A percentile compares a stretch with the other conserved stretches of the same genome.
Evolutionary conservation across 2,329 filamentous ascomycete species (phyloP).

Genomic region (Xylaria sp.): DNA sequence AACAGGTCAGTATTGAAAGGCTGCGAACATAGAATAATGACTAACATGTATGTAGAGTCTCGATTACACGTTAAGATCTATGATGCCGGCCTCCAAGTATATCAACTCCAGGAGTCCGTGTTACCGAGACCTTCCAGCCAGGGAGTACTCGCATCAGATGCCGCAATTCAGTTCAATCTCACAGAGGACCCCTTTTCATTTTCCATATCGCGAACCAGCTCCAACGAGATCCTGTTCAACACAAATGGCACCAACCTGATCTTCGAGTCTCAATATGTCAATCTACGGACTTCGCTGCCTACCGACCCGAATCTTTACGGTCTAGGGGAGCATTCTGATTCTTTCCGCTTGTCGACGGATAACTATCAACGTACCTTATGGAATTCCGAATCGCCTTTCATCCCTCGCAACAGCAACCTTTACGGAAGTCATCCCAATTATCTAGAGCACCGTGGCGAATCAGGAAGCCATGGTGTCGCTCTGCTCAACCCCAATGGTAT

Average conservation of each 20-base stretch:
- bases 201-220: slow-evolving; percentile 59
- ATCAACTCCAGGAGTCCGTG: slow-evolving; percentile 44
- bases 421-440: slow-evolving; percentile 75
- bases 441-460: slow-evolving; percentile 66
- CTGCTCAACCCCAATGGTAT: slow-evolving; percentile 72
- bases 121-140: slow-evolving; percentile 38
- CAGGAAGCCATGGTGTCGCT: slow-evolving; percentile 67
- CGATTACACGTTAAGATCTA: slow-evolving; percentile 43
- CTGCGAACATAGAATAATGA: neutral
- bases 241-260: slow-evolving; percentile 54
- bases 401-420: slow-evolving; percentile 60
- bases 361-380: slow-evolving; percentile 71
- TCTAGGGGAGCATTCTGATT: slow-evolving; percentile 71
- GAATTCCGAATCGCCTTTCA: slow-evolving; percentile 67
- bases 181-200: slow-evolving; percentile 72
- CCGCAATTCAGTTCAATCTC: slow-evolving; percentile 59
- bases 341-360: slow-evolving; percentile 65
- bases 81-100: slow-evolving; percentile 42
- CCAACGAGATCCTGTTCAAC: slow-evolving; percentile 67
- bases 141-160: slow-evolving; percentile 38
- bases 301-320: slow-evolving; percentile 70
- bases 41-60: slow-evolving; percentile 32
- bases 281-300: slow-evolving; percentile 68
- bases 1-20: slow-evolving; percentile 33
- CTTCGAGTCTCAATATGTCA: slow-evolving; percentile 59